These are phyloP conservation scores for Geotrichum europaeum DNA, from an alignment of 1,139 yeast species.

Conservation along the genomic window DNA sequence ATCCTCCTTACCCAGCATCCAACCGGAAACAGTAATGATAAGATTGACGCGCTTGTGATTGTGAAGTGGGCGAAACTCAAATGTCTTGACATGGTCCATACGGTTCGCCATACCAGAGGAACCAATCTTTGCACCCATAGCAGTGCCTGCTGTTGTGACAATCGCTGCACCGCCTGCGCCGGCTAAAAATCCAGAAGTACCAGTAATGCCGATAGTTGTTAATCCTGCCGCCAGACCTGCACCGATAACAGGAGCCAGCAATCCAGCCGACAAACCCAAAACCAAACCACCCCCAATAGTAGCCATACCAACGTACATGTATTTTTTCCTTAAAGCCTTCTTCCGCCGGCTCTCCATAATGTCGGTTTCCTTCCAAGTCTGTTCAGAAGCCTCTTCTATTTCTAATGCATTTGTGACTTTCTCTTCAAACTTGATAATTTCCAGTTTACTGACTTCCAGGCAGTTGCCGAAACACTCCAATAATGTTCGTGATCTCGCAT, in stretches of 20 bases:
- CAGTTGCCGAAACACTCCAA: conserved; percentile 59
- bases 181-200: conserved; percentile 86
- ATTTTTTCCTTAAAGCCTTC: conserved; percentile 56
- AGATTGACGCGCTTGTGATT: conserved; percentile 84
- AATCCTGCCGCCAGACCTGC: conserved; percentile 98
- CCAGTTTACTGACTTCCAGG: conserved; percentile 54
- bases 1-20: conserved; percentile 96
- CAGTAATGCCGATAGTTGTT: conserved; percentile 88
- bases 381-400: conserved; percentile 68
- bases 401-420: conserved; percentile 86
- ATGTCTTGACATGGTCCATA: conserved; percentile 87
- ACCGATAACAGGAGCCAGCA: conserved; percentile 95
- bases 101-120: conserved; percentile 77
- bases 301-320: conserved; percentile 88
- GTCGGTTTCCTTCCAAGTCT: conserved; percentile 68
- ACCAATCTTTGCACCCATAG: conserved; percentile 88
- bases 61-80: conserved; percentile 88
- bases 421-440: conserved; percentile 82
- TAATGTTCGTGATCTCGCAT: conserved; percentile 77
- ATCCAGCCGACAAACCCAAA: conserved; percentile 89
- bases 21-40: conserved; percentile 89
- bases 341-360: conserved; percentile 66
- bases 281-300: conserved; percentile 96
- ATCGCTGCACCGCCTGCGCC: conserved; percentile 97
- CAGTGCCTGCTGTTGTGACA: conserved; percentile 87